These are phyloP conservation scores for Raphidocelis subcapitata DNA, from an alignment of 139 green algal species.

Conservation along the genomic window DNA sequence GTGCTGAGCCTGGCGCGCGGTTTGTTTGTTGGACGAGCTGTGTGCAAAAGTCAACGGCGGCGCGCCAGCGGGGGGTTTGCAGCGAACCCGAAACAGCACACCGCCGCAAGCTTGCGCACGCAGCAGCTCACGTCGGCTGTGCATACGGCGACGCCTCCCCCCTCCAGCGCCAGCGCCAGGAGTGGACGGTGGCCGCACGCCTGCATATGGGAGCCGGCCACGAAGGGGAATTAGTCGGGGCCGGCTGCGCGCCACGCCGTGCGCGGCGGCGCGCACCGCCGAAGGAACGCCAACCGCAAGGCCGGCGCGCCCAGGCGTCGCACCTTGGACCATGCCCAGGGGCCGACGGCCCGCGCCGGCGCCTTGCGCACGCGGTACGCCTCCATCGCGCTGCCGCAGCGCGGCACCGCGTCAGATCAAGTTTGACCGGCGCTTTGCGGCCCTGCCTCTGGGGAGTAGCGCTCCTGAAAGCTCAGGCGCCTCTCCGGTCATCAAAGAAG, in stretches of 20 bases:
- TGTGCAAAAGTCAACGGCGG: no score
- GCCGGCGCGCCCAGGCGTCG: no score
- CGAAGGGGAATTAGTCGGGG: no score
- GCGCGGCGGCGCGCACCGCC: no score
- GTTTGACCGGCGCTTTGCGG: no score
- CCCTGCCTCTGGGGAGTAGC: no score
- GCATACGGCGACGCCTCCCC: conserved; percentile 48
- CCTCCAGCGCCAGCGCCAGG: conserved; percentile 39
- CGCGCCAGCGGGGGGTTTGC: not conserved
- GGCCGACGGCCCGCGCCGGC: not conserved
- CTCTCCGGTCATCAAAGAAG: no score
- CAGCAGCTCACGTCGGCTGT: conserved; percentile 40
- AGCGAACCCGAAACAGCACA: not conserved
- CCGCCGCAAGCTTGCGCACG: not conserved
- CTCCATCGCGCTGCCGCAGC: not conserved
- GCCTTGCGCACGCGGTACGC: not conserved
- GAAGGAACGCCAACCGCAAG: no score
- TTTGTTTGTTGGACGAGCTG: no score
- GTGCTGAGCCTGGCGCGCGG: conserved; percentile 33
- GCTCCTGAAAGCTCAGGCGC: no score
- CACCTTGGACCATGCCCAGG: conserved; percentile 17
- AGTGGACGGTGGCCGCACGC: conserved; percentile 34
- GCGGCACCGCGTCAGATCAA: no score
- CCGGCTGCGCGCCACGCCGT: no score
- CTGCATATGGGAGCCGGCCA: conserved; percentile 25